Evolutionary conservation across 805 yeast species (phyloP).

Genomic region (Blastobotrys robertii): DNA sequence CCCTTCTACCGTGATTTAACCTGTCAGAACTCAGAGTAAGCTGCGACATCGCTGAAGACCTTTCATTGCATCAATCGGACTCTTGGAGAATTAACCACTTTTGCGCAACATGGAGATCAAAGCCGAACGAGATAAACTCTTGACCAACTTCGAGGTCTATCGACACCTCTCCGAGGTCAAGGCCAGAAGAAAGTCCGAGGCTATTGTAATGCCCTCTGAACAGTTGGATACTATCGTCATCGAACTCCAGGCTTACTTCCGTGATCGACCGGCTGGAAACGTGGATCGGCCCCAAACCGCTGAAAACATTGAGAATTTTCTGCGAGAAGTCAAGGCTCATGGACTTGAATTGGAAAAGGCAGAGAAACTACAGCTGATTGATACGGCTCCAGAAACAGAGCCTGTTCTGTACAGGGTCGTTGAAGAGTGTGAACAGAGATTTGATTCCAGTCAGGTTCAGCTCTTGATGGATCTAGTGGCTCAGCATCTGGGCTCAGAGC

Average conservation of each 20-base stretch:
- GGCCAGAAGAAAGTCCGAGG: conserved; percentile 2
- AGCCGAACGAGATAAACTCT: conserved; percentile 43
- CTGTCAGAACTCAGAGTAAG: no score
- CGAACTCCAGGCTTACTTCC: conserved; percentile 30
- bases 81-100: no score
- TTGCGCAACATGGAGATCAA: conserved; percentile 35
- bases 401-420: conserved; percentile 71
- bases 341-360: conserved; percentile 59
- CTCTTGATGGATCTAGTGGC: conserved; percentile 46
- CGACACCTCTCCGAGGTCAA: conserved; percentile 33
- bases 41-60: no score
- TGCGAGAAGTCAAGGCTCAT: conserved; percentile 34
- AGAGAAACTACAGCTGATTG: conserved; percentile 76
- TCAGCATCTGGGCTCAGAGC: conserved; percentile 29
- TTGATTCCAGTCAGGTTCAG: conserved; percentile 56
- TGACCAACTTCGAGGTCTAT: conserved; percentile 58
- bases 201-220: conserved; percentile 10
- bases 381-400: conserved; percentile 67
- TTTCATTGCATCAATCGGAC: no score
- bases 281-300: conserved; percentile 26
- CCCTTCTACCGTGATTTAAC: no score
- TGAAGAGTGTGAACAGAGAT: conserved; percentile 88
- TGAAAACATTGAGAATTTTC: conserved; percentile 29
- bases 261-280: conserved; percentile 31
- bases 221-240: conserved; percentile 27